A percentile compares a stretch with the other conserved stretches of the same genome.
Evolutionary conservation across 345 rosid species (phyloP).

Genomic region (Pugionium dolabratum): DNA sequence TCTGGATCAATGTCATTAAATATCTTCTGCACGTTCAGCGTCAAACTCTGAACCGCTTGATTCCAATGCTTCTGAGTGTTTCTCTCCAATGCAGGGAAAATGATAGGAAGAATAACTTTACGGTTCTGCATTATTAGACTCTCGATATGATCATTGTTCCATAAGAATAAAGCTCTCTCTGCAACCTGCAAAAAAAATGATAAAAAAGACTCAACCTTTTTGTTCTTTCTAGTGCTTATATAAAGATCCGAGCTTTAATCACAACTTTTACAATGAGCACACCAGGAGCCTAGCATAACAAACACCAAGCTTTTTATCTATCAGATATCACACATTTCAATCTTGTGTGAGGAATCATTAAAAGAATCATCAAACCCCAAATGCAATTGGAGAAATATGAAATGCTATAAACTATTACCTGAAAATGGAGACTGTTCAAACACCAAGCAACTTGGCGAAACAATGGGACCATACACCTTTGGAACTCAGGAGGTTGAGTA

Average conservation of each 20-base stretch:
- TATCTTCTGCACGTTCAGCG: constrained; percentile 65
- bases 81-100: constrained; percentile 42
- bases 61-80: constrained; percentile 71
- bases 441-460: constrained; percentile 70
- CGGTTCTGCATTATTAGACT: no score
- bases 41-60: constrained; percentile 29
- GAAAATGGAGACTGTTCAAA: constrained; percentile 78
- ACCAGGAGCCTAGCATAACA: background rate
- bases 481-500: constrained; percentile 77
- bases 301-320: background rate
- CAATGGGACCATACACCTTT: constrained; percentile 81
- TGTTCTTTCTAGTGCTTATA: background rate
- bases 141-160: no score
- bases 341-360: background rate
- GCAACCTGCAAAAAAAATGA: constrained; percentile 40
- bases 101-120: no score
- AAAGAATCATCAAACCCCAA: background rate
- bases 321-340: background rate
- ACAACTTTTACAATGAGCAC: constrained; percentile 8
- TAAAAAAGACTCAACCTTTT: constrained; percentile 10
- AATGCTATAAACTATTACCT: constrained; percentile 49
- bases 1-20: constrained; percentile 68
- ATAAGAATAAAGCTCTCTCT: no score
- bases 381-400: background rate
- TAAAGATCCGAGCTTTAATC: background rate